phyloP scores from a whole-genome alignment of 2,329 filamentous ascomycete genomes.

The Calonectria fujianensis region DNA sequence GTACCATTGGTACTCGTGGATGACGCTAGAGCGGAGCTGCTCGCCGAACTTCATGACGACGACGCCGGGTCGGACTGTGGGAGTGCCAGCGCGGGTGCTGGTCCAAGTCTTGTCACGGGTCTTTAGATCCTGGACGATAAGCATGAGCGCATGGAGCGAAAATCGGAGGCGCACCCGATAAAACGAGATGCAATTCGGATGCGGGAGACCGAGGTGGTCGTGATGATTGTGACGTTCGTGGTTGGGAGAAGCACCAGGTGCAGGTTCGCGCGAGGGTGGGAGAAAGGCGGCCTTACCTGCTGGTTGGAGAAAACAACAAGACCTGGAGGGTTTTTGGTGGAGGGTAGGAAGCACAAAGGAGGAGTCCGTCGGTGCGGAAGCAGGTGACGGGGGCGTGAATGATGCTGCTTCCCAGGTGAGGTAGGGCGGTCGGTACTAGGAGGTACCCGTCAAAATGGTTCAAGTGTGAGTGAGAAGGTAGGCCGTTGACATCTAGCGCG shows the following conservation, averaged over 20 bases:
- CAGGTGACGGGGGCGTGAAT: constrained; percentile 38
- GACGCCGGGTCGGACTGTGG: constrained; percentile 68
- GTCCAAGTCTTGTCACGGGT: constrained; percentile 65
- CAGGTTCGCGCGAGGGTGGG: constrained; percentile 6
- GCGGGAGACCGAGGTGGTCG: neutral
- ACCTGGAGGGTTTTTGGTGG: constrained; percentile 38
- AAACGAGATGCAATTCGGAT: neutral
- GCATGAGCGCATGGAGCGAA: constrained; percentile 62
- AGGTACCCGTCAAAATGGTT: constrained; percentile 29
- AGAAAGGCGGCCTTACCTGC: constrained; percentile 43
- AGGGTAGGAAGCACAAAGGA: constrained; percentile 39
- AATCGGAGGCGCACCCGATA: constrained; percentile 36
- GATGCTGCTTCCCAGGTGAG: constrained; percentile 31
- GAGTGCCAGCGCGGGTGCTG: constrained; percentile 57
- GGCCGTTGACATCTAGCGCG: constrained; percentile 35
- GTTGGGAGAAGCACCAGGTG: constrained; percentile 3
- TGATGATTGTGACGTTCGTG: constrained; percentile 18
- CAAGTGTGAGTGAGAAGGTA: constrained; percentile 26
- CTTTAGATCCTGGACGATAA: constrained; percentile 72
- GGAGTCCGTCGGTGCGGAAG: constrained; percentile 35
- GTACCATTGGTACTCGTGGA: constrained; percentile 98
- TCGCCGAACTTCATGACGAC: constrained; percentile 92
- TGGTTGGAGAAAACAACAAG: constrained; percentile 36
- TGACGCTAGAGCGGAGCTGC: constrained; percentile 95
- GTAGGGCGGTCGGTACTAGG: constrained; percentile 6